Evolutionary conservation across 495 filamentous ascomycete species (phyloP).

Genomic region (Jackrogersella multiformis): DNA sequence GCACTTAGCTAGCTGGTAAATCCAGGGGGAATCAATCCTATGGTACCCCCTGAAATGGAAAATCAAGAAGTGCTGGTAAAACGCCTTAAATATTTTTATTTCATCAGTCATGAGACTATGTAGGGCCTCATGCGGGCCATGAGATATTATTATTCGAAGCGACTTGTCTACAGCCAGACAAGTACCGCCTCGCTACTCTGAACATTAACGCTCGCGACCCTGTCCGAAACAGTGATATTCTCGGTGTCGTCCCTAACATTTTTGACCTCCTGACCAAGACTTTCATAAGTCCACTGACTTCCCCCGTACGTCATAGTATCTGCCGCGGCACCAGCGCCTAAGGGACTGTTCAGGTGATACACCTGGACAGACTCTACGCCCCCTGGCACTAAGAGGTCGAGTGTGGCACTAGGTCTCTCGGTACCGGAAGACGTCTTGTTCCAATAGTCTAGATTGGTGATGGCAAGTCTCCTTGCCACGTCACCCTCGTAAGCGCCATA

Average conservation of each 20-base stretch:
- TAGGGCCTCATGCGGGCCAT: neutral
- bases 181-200: conserved; percentile 39
- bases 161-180: conserved; percentile 31
- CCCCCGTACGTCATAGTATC: conserved; percentile 45
- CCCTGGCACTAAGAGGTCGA: conserved; percentile 28
- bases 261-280: conserved; percentile 42
- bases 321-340: conserved; percentile 39
- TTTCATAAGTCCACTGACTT: conserved; percentile 46
- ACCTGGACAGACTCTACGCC: conserved; percentile 24
- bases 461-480: conserved; percentile 37
- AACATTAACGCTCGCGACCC: conserved; percentile 34
- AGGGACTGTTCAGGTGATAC: conserved; percentile 41
- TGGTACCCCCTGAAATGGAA: too few species aligned
- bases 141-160: neutral
- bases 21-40: too few species aligned
- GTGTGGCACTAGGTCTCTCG: conserved; percentile 29
- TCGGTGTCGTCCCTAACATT: conserved; percentile 37
- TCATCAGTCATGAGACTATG: neutral
- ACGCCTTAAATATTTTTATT: neutral
- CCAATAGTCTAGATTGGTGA: conserved; percentile 45
- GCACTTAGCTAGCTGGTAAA: too few species aligned
- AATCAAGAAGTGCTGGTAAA: too few species aligned
- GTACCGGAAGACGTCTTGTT: conserved; percentile 40
- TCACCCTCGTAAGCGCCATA: conserved; percentile 41
- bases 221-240: conserved; percentile 23